Evolutionary conservation across 1,284 basidiomycete species (phyloP).

Genomic region (Waitea zeae): DNA sequence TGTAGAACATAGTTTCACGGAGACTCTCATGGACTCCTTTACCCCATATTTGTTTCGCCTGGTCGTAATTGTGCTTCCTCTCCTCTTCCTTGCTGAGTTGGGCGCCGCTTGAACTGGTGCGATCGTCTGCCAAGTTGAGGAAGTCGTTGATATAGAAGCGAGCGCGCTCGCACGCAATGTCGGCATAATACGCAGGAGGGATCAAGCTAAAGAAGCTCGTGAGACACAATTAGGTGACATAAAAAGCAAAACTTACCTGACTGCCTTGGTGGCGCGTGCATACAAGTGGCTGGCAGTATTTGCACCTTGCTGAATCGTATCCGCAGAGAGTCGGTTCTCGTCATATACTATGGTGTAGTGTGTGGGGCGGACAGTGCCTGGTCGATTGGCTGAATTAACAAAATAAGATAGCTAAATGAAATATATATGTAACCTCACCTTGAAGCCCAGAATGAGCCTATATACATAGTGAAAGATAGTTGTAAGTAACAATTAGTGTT

Average conservation of each 20-base stretch:
- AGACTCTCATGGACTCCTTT: conserved; percentile 40
- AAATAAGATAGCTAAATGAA: no score
- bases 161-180: conserved; percentile 60
- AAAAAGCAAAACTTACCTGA: background rate
- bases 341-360: conserved; percentile 65
- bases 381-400: no score
- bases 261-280: conserved; percentile 50
- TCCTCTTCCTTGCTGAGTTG: conserved; percentile 20
- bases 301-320: conserved; percentile 52
- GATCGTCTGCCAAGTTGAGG: conserved; percentile 27
- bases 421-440: no score
- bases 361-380: conserved; percentile 47
- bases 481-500: background rate
- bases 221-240: conserved; percentile 27
- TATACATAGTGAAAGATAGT: background rate
- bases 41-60: conserved; percentile 41
- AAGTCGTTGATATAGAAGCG: conserved; percentile 54
- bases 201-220: conserved; percentile 63
- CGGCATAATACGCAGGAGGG: conserved; percentile 62
- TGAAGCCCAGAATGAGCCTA: conserved; percentile 50
- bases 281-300: conserved; percentile 51
- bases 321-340: conserved; percentile 42
- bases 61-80: conserved; percentile 25
- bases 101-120: conserved; percentile 11
- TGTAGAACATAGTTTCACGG: conserved; percentile 55